Evolutionary conservation across 202 grass and related monocot species (phyloP), one percentile per base, ranked within the genome.

Genomic region (Hordeum pubiflorum): DNA sequence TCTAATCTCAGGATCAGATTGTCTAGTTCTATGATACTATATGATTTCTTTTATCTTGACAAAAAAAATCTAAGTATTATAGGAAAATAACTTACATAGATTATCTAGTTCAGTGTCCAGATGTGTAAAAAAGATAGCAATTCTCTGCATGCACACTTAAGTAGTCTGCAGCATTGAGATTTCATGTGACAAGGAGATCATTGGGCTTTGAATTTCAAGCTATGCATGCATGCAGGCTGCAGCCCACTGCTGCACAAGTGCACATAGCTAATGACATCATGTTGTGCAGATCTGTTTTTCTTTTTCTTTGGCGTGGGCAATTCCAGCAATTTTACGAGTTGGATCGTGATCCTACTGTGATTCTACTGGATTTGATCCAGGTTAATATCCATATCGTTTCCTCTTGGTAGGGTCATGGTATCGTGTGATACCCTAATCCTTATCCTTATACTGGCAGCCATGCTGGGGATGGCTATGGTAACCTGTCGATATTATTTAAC

Each of bases 391-490:
- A 14, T 67, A 44, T 70, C 1, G 39, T 70, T 69, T 70, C 67
- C 39, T n/a, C 39, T 40, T 2, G 21, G 14, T 46, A 70, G 38
- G 66, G 39, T 46, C 67, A 13, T 70, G 5, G 24, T 23, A 70
- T 70, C 6, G 1, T 24, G 22, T 1, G 3, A 44, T 26, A 44
- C 67, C 39, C 7, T 6, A 21, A 46, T 27, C 38, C 24, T 13
- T 70, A 44, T 70, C 12, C 13, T 22, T 6, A 44, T 26, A 40
- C 67, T 70, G 21, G 2, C 37, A 44, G 38, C 12, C 21, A 70
- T 27, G 67, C 29, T 61, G 78, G 4, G 61, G 68, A 79, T 74
- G 26, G 34, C 50, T 67, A 34, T 41, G 17, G 33, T 87, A 63
- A 57, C 58, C 72, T 71, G 32, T 62, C 59, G 18, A 10, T 81